These are phyloP conservation scores for Phytophthora hibernalis DNA, from an alignment of 352 stramenopile species.

Conservation along the genomic window DNA sequence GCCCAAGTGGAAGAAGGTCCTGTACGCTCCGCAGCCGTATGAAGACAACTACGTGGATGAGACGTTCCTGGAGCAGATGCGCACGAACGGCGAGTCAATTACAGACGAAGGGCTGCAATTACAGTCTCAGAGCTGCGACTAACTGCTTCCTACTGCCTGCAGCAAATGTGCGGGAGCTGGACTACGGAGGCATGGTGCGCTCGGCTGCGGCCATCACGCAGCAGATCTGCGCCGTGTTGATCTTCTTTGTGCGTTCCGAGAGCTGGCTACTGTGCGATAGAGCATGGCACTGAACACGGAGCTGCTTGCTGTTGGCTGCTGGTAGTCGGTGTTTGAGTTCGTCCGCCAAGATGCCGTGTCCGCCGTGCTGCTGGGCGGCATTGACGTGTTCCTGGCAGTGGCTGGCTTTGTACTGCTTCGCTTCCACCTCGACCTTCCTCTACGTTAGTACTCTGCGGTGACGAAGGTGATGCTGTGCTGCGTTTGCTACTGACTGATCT, in stretches of 20 bases:
- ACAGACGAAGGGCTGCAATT: not conserved
- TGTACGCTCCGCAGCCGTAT: constrained; percentile 90
- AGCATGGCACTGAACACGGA: not conserved
- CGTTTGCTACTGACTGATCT: not conserved
- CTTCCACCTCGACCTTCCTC: constrained; percentile 40
- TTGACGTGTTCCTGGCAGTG: constrained; percentile 68
- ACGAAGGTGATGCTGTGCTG: not conserved
- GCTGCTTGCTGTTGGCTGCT: constrained; percentile 2
- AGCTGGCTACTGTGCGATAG: not conserved
- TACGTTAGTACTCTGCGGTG: constrained; percentile 39
- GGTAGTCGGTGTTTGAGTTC: constrained; percentile 79
- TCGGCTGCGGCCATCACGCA: constrained; percentile 87
- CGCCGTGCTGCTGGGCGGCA: constrained; percentile 52
- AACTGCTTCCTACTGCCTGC: not conserved
- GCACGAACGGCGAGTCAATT: constrained; percentile 79
- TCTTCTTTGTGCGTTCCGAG: constrained; percentile 81
- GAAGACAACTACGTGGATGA: constrained; percentile 92
- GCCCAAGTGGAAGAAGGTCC: constrained; percentile 83
- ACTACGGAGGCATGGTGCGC: constrained; percentile 88
- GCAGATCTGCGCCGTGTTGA: constrained; percentile 88
- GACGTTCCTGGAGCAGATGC: constrained; percentile 91
- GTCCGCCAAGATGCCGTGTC: constrained; percentile 66
- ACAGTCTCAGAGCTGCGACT: not conserved
- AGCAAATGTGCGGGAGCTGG: constrained; percentile 86
- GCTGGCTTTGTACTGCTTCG: constrained; percentile 67